phyloP scores from a whole-genome alignment of 208 protist species.

The Wallacemonas sp. region DNA sequence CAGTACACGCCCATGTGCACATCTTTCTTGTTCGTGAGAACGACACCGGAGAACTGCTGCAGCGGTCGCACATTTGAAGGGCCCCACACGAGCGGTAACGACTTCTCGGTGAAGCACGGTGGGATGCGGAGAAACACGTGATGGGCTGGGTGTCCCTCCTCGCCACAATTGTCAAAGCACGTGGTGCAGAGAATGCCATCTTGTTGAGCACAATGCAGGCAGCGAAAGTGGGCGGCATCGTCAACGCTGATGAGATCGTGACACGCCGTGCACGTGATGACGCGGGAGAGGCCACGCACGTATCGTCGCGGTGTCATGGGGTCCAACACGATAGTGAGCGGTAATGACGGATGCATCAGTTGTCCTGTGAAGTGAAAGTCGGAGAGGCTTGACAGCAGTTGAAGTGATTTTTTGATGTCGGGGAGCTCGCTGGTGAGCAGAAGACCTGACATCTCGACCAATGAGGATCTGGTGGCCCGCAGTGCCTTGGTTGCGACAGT shows the following conservation, averaged over 20 bases:
- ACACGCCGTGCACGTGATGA: conserved; percentile 61
- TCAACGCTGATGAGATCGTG: conserved; percentile 46
- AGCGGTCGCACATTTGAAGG: conserved; percentile 74
- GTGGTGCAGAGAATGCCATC: conserved; percentile 33
- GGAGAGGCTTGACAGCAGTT: conserved; percentile 26
- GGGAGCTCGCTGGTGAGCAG: conserved; percentile 35
- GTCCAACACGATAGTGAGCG: conserved; percentile 50
- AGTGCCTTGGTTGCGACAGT: conserved; percentile 42
- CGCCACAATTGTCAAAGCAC: conserved; percentile 29
- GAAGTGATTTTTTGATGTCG: conserved; percentile 27
- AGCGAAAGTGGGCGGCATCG: conserved; percentile 56
- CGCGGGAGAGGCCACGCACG: conserved; percentile 29
- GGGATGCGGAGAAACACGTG: conserved; percentile 17
- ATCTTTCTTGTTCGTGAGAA: conserved; percentile 36
- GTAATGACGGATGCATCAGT: conserved; percentile 55
- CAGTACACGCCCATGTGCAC: conserved; percentile 77
- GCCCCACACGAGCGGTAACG: conserved; percentile 67
- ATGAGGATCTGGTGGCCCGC: conserved; percentile 29
- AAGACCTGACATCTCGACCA: conserved; percentile 42
- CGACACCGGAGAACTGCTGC: conserved; percentile 32
- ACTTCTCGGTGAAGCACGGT: conserved; percentile 27
- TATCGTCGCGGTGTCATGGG: conserved; percentile 54
- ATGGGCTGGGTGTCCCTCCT: neutral
- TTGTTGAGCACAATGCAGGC: conserved; percentile 66
- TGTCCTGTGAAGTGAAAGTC: conserved; percentile 57